Conservation (phyloP, 495 filamentous ascomycete species). For the Daldinia decipiens region DNA sequence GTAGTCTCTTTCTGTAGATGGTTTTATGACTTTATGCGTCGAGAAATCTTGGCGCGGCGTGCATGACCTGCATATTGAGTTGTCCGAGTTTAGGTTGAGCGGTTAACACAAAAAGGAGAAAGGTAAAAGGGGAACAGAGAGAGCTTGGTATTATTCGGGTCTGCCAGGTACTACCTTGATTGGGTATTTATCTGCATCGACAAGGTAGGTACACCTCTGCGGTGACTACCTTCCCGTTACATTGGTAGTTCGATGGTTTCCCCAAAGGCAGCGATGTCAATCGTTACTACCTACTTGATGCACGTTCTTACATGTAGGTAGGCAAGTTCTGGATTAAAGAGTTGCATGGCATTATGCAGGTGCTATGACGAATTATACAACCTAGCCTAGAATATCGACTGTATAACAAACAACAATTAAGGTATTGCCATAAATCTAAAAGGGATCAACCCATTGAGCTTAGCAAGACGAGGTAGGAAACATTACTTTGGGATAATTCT, state of each 20-base stretch:
- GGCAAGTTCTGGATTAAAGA: constrained; percentile 32
- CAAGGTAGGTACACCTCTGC: constrained; percentile 2
- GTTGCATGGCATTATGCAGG: constrained; percentile 44
- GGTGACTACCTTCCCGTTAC: constrained; percentile 24
- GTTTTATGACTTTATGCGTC: constrained; percentile 8
- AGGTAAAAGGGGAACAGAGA: neutral
- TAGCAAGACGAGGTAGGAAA: neutral
- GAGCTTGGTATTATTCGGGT: neutral
- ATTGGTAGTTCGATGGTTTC: constrained; percentile 20
- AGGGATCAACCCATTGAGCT: neutral
- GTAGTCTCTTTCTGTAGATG: no score
- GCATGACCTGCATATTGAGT: constrained; percentile 23
- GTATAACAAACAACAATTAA: constrained; percentile 7
- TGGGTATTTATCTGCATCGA: constrained; percentile 15
- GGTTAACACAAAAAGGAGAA: constrained; percentile 3
- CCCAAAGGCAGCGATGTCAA: constrained; percentile 15
- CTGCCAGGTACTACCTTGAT: constrained; percentile 29
- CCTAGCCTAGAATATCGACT: neutral
- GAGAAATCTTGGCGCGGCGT: constrained; percentile 20
- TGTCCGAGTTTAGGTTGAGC: constrained; percentile 20
- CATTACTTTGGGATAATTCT: constrained; percentile 5
- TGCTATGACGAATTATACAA: constrained; percentile 45
- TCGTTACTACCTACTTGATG: constrained; percentile 6
- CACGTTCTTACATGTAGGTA: constrained; percentile 11
- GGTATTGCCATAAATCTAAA: neutral